phyloP scores from a whole-genome alignment of 495 filamentous ascomycete species.

The Xylaria sp. region DNA sequence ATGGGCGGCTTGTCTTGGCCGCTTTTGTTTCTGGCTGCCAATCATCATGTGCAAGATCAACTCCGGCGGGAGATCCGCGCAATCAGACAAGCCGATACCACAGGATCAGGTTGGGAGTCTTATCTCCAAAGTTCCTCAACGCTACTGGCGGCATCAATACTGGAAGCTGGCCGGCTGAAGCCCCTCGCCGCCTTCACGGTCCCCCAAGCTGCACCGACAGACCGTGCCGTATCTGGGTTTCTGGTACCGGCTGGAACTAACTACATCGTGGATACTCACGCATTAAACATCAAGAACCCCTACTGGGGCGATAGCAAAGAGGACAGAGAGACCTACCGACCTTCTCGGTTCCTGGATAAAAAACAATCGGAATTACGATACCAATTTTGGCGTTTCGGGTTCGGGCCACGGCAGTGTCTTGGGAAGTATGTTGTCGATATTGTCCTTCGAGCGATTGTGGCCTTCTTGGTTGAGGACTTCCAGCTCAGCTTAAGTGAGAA shows the following conservation, averaged over 20 bases:
- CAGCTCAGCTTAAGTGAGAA: neutral
- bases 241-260: constrained; percentile 40
- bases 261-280: constrained; percentile 49
- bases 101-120: constrained; percentile 28
- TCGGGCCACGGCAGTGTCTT: constrained; percentile 44
- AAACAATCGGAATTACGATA: constrained; percentile 28
- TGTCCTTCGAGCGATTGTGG: constrained; percentile 34
- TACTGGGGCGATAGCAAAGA: constrained; percentile 45
- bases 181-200: constrained; percentile 48
- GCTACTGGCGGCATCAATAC: constrained; percentile 40
- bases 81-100: neutral
- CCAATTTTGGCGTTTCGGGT: constrained; percentile 45
- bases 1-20: constrained; percentile 49
- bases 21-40: constrained; percentile 46
- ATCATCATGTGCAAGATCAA: constrained; percentile 38
- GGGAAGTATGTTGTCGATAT: constrained; percentile 39
- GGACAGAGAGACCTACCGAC: constrained; percentile 3
- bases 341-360: constrained; percentile 14
- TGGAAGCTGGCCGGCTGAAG: constrained; percentile 45
- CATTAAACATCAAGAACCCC: constrained; percentile 45
- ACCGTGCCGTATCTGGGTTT: constrained; percentile 38
- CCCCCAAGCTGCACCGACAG: constrained; percentile 45
- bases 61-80: constrained; percentile 29
- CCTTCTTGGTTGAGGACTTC: neutral
- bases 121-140: constrained; percentile 36